A percentile compares a stretch with the other conserved stretches of the same genome.
Evolutionary conservation across 139 green algal species (phyloP).

Genomic region (Asterochloris erici): DNA sequence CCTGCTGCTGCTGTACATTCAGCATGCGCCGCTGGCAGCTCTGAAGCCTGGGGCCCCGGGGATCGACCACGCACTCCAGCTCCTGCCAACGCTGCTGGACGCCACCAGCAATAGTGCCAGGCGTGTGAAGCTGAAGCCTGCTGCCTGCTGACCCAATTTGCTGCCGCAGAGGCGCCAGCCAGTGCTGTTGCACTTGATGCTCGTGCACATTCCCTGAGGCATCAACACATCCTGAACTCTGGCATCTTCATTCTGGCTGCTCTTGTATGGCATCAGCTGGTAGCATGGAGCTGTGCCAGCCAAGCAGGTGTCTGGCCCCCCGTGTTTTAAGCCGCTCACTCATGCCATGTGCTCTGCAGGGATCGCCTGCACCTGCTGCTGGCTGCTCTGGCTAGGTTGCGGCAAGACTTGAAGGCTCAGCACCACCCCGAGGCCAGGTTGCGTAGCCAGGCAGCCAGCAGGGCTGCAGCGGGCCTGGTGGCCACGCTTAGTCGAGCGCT

Average conservation of each 20-base stretch:
- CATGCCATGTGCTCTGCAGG: neutral
- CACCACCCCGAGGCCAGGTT: neutral
- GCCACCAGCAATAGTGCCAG: neutral
- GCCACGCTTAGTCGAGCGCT: neutral
- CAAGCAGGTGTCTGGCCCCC: too few relatives aligned
- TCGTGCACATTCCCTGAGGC: too few relatives aligned
- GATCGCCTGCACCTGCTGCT: slow-evolving; percentile 21
- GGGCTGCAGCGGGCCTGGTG: neutral
- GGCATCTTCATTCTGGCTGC: too few relatives aligned
- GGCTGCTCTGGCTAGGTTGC: slow-evolving; percentile 7
- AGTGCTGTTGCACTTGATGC: neutral
- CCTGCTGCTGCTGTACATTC: slow-evolving; percentile 25
- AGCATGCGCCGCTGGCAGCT: neutral
- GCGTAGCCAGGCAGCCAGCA: neutral
- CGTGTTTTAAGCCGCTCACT: too few relatives aligned
- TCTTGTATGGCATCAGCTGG: too few relatives aligned
- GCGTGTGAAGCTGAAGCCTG: neutral
- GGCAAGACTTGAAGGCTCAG: neutral
- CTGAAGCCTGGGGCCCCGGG: neutral
- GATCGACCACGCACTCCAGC: neutral
- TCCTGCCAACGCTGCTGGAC: slow-evolving; percentile 18
- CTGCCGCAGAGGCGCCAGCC: neutral
- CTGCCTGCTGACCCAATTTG: neutral
- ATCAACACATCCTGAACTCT: too few relatives aligned
- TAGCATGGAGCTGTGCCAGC: too few relatives aligned